phyloP scores from a whole-genome alignment of 176 grass and related monocot species.

The Otatea glauca region DNA sequence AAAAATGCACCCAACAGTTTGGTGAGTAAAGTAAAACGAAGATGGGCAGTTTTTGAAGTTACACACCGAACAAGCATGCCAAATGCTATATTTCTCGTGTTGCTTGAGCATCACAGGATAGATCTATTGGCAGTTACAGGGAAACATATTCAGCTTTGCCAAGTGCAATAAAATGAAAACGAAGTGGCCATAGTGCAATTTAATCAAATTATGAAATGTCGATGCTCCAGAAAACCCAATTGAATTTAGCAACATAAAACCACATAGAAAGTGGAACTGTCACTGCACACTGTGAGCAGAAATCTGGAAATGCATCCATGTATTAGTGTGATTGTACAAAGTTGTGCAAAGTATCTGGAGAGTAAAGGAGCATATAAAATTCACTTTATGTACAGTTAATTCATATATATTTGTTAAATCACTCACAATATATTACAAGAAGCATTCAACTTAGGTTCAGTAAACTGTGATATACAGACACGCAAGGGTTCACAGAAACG shows the following conservation, averaged over 20 bases:
- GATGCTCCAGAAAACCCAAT: neutral
- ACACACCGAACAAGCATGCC: neutral
- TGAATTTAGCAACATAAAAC: neutral
- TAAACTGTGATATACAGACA: slow-evolving; percentile 1
- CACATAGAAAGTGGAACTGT: neutral
- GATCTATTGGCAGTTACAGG: neutral
- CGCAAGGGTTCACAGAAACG: neutral
- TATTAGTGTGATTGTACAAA: neutral
- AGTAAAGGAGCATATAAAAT: neutral
- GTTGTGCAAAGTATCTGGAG: neutral
- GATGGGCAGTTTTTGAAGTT: neutral
- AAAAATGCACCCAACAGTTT: neutral
- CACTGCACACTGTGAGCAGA: neutral
- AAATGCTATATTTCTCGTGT: neutral
- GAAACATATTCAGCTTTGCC: neutral
- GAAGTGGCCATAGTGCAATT: neutral
- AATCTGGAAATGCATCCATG: neutral
- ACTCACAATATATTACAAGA: neutral
- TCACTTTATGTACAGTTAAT: slow-evolving; percentile 5
- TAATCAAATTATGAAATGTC: neutral
- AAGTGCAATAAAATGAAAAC: neutral
- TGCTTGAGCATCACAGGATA: slow-evolving; percentile 4
- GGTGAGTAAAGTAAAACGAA: neutral
- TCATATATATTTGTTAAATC: neutral
- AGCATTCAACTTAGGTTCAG: neutral